These are phyloP conservation scores for Alternaria gansuensis DNA, from an alignment of 2,329 filamentous ascomycete genomes.

Conservation along the genomic window DNA sequence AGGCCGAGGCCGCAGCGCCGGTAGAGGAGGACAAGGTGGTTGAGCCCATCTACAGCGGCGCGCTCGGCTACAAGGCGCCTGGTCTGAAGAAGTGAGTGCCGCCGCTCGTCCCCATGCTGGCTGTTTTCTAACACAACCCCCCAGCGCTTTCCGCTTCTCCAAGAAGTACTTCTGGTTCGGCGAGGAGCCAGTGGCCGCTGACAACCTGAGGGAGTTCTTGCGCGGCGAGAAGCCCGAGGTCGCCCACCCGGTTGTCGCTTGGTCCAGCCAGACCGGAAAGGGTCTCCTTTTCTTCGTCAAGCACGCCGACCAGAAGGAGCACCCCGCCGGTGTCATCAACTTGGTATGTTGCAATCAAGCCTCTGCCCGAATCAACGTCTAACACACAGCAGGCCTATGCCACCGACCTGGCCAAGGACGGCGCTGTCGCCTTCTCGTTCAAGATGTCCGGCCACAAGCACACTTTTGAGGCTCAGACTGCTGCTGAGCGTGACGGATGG, in stretches of 20 bases:
- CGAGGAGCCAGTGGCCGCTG: conserved; percentile 74
- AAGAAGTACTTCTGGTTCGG: conserved; percentile 84
- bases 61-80: conserved; percentile 87
- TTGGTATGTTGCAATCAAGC: conserved; percentile 67
- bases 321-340: conserved; percentile 82
- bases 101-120: not conserved
- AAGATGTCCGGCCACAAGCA: conserved; percentile 89
- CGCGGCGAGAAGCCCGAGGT: conserved; percentile 86
- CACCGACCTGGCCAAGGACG: conserved; percentile 77
- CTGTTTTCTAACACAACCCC: conserved; percentile 20
- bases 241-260: conserved; percentile 82
- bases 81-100: conserved; percentile 84
- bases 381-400: conserved; percentile 65
- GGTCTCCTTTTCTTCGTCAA: conserved; percentile 92
- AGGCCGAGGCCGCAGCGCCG: conserved; percentile 40
- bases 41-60: conserved; percentile 81
- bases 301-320: conserved; percentile 80
- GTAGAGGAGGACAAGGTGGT: conserved; percentile 57
- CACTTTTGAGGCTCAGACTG: conserved; percentile 79
- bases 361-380: conserved; percentile 22
- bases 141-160: conserved; percentile 84
- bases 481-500: conserved; percentile 91
- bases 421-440: conserved; percentile 84
- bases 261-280: conserved; percentile 93
- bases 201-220: conserved; percentile 78